These are phyloP conservation scores for Immersiporthe knoxdaviesiana DNA, from an alignment of 2,329 filamentous ascomycete genomes.

Conservation along the genomic window DNA sequence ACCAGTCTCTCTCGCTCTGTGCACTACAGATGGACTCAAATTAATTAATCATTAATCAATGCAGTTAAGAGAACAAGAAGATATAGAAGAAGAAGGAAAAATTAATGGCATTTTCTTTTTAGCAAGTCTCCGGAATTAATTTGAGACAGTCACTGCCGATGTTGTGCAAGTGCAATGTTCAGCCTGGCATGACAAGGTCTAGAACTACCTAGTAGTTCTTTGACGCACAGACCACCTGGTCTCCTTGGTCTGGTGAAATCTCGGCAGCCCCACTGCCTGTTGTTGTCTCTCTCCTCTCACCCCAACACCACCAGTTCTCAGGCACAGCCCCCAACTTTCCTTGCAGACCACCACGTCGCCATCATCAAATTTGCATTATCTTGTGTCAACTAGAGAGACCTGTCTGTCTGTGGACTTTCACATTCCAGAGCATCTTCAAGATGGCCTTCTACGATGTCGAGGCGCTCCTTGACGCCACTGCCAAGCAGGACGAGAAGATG, in stretches of 20 bases:
- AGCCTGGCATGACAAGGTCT: neutral
- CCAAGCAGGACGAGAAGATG: slow-evolving; percentile 59
- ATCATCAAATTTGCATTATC: slow-evolving; percentile 7
- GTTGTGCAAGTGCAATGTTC: neutral
- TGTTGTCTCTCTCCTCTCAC: neutral
- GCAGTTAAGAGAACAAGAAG: neutral
- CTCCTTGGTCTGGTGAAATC: slow-evolving; percentile 10
- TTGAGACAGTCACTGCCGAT: neutral
- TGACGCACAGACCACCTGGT: slow-evolving; percentile 7
- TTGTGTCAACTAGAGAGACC: neutral
- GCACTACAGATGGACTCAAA: slow-evolving; percentile 14
- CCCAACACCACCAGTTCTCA: slow-evolving; percentile 1
- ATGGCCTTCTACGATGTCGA: slow-evolving; percentile 83
- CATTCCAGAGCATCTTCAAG: slow-evolving; percentile 19
- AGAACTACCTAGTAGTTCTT: neutral
- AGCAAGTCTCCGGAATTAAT: neutral
- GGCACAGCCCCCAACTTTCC: slow-evolving; percentile 15
- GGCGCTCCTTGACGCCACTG: slow-evolving; percentile 85
- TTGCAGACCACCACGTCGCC: neutral
- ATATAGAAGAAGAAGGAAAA: neutral
- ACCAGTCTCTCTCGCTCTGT: slow-evolving; percentile 6
- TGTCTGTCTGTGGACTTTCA: neutral
- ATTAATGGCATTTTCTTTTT: neutral
- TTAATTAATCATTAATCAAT: slow-evolving; percentile 28
- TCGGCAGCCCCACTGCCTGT: slow-evolving; percentile 5